phyloP scores from a whole-genome alignment of 2,329 filamentous ascomycete genomes.

The Alternaria brassicicola region DNA sequence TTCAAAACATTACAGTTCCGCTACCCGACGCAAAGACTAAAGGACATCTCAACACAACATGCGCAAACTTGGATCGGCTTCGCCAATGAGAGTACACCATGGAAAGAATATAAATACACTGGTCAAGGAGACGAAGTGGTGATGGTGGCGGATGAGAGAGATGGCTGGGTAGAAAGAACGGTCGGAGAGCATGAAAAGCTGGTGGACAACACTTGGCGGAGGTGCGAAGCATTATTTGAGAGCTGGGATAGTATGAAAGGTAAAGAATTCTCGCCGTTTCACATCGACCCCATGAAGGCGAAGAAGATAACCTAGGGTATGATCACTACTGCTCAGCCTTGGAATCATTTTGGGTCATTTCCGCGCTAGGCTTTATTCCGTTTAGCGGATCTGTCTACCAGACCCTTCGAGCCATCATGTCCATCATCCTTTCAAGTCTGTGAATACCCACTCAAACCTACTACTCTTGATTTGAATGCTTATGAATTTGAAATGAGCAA shows the following conservation, averaged over 20 bases:
- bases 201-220: conserved; percentile 14
- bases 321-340: not conserved
- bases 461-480: not conserved
- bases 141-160: conserved; percentile 31
- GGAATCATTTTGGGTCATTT: conserved; percentile 1
- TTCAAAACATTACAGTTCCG: conserved; percentile 33
- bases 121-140: conserved; percentile 17
- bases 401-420: not conserved
- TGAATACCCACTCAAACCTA: not conserved
- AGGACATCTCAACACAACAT: conserved; percentile 27
- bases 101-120: conserved; percentile 24
- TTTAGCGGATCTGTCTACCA: not conserved
- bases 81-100: conserved; percentile 26
- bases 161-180: conserved; percentile 29
- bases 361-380: not conserved
- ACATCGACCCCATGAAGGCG: conserved; percentile 16
- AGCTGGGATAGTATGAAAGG: conserved; percentile 20
- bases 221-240: conserved; percentile 21
- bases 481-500: not conserved
- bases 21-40: conserved; percentile 20
- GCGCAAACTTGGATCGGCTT: conserved; percentile 31
- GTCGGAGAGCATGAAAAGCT: conserved; percentile 20
- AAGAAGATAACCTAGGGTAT: conserved; percentile 1
- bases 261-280: conserved; percentile 12
- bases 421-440: not conserved